Evolutionary conservation across 2,329 filamentous ascomycete genomes (phyloP), one percentile per base, ranked within the genome.

Genomic region (Fonsecaea nubica): DNA sequence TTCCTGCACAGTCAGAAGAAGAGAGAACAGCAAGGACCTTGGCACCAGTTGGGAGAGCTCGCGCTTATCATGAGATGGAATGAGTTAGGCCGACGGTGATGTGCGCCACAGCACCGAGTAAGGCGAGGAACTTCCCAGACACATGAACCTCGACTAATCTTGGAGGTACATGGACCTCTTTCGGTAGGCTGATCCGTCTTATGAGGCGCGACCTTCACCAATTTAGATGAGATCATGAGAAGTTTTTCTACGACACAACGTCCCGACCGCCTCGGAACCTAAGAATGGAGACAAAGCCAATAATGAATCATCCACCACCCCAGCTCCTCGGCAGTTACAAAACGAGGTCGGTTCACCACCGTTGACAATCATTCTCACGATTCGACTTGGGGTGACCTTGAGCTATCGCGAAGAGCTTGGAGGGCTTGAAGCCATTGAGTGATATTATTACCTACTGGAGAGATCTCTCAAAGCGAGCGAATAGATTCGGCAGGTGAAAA

Each of bases 221-320:
- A 30, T 32, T 45, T 59, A 58, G 38, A 59, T 59, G 57, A 59
- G 57, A 59, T 59, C 57, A 59, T 45, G 45, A 50, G 18, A 50
- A 50, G 45, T 50, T 50, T 50, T 50, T 21, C 25, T 25, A 25
- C 45, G 45, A 18, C 8, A 25, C 45, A 50, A 50, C 45, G 18
- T 12, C 7, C 45, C 45, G 18, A 50, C 45, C 45, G 45, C 45
- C 13, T 25, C 45, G 18, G 18, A 9, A 25, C 45, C 4, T 25
- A 21, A 50, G 21, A 50, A 50, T 25, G 45, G 45, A 50, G 45
- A 50, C 18, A 50, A 50, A 50, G 45, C 21, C n/a, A 50, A 25
- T 15, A 45, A 45, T 45, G 45, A 50, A 10, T 50, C 45, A 50
- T 21, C 18, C 12, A 10, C 12, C 3, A 4, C n/a, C 25, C 35